These are phyloP conservation scores for Geopyxis carbonaria DNA, from an alignment of 495 filamentous ascomycete species.

Conservation along the genomic window DNA sequence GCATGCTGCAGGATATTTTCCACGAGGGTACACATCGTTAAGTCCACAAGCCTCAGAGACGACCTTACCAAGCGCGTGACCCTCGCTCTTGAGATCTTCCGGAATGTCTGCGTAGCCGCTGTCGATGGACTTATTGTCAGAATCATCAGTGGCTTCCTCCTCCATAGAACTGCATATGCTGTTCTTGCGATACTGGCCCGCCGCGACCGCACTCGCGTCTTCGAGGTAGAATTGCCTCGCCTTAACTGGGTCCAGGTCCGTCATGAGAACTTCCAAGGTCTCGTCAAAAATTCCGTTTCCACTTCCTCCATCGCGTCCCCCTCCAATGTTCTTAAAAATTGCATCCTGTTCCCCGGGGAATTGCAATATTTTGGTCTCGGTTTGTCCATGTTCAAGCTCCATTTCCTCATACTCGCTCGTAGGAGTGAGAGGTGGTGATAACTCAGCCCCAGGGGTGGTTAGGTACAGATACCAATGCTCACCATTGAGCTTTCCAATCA, in stretches of 20 bases:
- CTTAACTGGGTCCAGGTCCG: slow-evolving; percentile 79
- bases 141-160: slow-evolving; percentile 26
- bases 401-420: slow-evolving; percentile 27
- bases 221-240: slow-evolving; percentile 94
- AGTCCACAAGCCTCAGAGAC: slow-evolving; percentile 86
- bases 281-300: slow-evolving; percentile 45
- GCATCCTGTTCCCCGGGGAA: slow-evolving; percentile 30
- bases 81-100: slow-evolving; percentile 72
- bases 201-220: slow-evolving; percentile 77
- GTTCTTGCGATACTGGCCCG: slow-evolving; percentile 55
- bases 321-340: slow-evolving; percentile 29
- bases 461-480: slow-evolving; percentile 99
- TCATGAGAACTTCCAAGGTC: slow-evolving; percentile 96
- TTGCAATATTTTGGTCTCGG: slow-evolving; percentile 51
- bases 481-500: slow-evolving; percentile 99
- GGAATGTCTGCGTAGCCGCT: slow-evolving; percentile 33
- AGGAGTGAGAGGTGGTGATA: slow-evolving; percentile 77
- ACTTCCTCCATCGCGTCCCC: slow-evolving; percentile 26
- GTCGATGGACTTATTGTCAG: slow-evolving; percentile 25
- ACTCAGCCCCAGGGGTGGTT: slow-evolving; percentile 61
- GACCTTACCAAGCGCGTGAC: slow-evolving; percentile 81
- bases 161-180: slow-evolving; percentile 45
- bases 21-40: slow-evolving; percentile 71
- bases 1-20: slow-evolving; percentile 76
- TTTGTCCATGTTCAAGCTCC: slow-evolving; percentile 30